These are phyloP conservation scores for Dactylis glomerata DNA, from an alignment of 176 grass and related monocot species.

Conservation along the genomic window DNA sequence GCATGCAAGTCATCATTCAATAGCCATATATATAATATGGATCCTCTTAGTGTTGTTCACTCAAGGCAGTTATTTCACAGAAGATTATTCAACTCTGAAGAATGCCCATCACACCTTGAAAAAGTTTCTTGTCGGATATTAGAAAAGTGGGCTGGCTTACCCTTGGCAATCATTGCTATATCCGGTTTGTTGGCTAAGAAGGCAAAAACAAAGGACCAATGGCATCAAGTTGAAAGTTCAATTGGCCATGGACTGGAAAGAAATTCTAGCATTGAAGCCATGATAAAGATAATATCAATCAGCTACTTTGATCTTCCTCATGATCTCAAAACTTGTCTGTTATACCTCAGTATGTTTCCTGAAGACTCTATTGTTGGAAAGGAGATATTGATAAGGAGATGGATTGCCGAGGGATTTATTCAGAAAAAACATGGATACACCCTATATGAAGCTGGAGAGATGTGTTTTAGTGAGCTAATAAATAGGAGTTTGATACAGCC, in stretches of 20 bases:
- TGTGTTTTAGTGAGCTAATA: neutral
- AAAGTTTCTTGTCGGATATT: neutral
- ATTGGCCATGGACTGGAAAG: neutral
- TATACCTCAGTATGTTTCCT: neutral
- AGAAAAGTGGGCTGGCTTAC: neutral
- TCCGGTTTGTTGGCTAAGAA: neutral
- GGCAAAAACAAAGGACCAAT: neutral
- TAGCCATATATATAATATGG: neutral
- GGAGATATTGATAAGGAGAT: neutral
- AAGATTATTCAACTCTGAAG: neutral
- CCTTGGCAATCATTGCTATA: neutral
- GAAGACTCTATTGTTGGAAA: neutral
- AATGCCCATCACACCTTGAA: neutral
- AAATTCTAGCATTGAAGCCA: neutral
- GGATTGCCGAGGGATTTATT: neutral
- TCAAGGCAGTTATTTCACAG: neutral
- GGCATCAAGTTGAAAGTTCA: neutral
- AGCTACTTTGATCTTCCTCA: neutral
- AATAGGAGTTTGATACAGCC: neutral
- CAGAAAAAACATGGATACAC: neutral
- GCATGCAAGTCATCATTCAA: neutral
- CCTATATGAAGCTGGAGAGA: neutral
- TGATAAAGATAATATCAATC: neutral
- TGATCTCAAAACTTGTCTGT: neutral
- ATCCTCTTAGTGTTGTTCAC: neutral